Base-by-base conservation (phyloP, 2,329 filamentous ascomycete species). In the Onygena corvina region DNA sequence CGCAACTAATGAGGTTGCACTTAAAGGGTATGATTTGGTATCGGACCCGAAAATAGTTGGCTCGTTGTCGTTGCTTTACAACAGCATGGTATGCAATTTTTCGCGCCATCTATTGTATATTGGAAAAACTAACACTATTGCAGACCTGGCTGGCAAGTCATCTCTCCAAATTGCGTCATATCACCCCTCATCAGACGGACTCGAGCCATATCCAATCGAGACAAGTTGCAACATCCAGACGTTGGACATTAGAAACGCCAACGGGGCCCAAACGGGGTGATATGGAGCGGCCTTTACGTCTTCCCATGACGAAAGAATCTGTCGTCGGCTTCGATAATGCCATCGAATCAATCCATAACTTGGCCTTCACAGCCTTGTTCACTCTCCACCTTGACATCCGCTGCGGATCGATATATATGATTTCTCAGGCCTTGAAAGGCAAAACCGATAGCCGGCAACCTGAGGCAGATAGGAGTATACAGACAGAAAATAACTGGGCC, bases 341-440 rank as follows among this genome's bases (percentile, higher is more conserved):
- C 14, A 75, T 95, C 7, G 76, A 81, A 18, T 89, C 86, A 1
- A 92, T 90, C 65, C 83, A 86, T 52, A 78, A 86, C 54, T 80
- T 98, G 31, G 85, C 85, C 21, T 76, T 77, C 14, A 87, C 81
- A 2, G 81, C 89, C 35, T 77, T 96, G 2, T 74, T 93, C 21
- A 94, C 87, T 0, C 71, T 98, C 2, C 89, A 96, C 62, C 79
- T 93, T 64, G 88, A 95, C 64, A 79, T 93, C 45, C 83, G 92
- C 42, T 87, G 84, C 61, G 86, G 87, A 46, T 82, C 93, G 56
- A 77, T 94, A 31, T 80, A 89, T 62, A 87, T 89, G 54, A 75
- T 98, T 34, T 64, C 76, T 70, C 53, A 80, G 75, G 51, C 74
- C 76, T 57, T 87, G 75, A 46, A 80, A 71, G 55, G 74, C 68